These are phyloP conservation scores for Pelagophyceae sp. DNA, from an alignment of 352 stramenopile species.

Conservation along the genomic window DNA sequence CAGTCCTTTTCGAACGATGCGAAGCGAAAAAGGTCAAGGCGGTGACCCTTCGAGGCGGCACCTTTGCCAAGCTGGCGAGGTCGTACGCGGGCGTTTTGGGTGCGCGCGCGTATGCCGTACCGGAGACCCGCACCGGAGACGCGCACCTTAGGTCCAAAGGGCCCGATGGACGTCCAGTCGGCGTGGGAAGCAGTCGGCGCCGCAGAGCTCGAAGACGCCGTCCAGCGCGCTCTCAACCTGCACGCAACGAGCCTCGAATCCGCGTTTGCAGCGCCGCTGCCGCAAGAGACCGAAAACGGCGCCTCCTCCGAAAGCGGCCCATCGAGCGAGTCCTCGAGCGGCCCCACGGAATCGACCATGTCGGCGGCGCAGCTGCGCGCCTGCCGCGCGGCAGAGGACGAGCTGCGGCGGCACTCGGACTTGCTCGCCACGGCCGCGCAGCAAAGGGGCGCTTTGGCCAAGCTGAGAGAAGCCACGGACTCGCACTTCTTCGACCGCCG, in stretches of 20 bases:
- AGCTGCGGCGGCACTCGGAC: constrained; percentile 46
- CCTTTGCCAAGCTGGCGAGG: constrained; percentile 63
- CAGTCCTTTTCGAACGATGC: constrained; percentile 53
- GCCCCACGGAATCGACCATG: constrained; percentile 51
- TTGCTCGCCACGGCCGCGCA: background rate
- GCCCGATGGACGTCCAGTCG: constrained; percentile 54
- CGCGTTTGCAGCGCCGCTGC: too few relatives aligned
- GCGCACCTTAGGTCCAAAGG: background rate
- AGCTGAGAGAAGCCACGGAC: background rate
- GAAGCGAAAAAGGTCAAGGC: constrained; percentile 68
- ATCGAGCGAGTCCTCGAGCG: too few relatives aligned
- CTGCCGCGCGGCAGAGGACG: constrained; percentile 47
- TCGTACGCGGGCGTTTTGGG: constrained; percentile 70
- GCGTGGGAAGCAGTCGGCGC: too few relatives aligned
- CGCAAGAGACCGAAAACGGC: too few relatives aligned
- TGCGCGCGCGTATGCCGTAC: constrained; percentile 52
- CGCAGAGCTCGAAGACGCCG: too few relatives aligned
- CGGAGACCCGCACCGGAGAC: constrained; percentile 29
- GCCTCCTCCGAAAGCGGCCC: too few relatives aligned
- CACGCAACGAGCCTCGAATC: too few relatives aligned
- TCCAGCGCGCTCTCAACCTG: too few relatives aligned
- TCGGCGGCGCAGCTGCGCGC: constrained; percentile 58
- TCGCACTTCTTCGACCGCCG: too few relatives aligned
- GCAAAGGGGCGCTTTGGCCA: background rate
- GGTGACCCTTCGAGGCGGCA: constrained; percentile 64